Conservation (phyloP, 345 rosid species). For the Psidium guajava region DNA sequence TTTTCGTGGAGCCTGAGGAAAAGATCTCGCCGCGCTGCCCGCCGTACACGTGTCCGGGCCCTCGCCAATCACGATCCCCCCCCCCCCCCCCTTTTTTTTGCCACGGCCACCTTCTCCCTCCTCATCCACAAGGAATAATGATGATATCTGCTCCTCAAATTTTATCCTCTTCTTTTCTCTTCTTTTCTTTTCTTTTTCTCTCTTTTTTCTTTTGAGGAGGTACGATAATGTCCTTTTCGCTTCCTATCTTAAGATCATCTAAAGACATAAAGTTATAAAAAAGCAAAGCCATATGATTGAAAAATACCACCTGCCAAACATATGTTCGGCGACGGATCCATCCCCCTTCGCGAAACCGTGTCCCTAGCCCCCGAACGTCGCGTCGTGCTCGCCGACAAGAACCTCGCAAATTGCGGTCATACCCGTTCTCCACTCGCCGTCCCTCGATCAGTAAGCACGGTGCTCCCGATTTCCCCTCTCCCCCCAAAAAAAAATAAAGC, state of each 20-base stretch:
- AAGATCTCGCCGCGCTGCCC: neutral
- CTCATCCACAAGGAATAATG: neutral
- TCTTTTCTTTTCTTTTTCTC: too few relatives aligned
- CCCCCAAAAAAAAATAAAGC: neutral
- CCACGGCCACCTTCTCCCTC: neutral
- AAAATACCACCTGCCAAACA: too few relatives aligned
- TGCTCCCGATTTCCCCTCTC: neutral
- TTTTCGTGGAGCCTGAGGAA: neutral
- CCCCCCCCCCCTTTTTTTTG: neutral
- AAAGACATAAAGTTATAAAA: too few relatives aligned
- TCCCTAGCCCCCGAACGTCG: neutral
- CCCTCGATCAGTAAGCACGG: neutral
- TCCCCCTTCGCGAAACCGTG: neutral
- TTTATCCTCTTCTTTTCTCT: neutral
- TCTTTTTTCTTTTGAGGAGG: too few relatives aligned
- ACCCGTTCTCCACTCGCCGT: neutral
- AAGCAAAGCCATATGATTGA: neutral
- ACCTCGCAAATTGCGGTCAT: neutral
- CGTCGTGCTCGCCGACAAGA: neutral
- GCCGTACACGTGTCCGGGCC: neutral
- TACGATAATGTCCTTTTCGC: too few relatives aligned
- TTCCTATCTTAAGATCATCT: neutral
- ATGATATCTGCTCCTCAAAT: neutral
- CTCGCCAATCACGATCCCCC: neutral
- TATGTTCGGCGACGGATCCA: neutral